Conservation (phyloP, 345 rosid species). For the Populus euphratica region DNA sequence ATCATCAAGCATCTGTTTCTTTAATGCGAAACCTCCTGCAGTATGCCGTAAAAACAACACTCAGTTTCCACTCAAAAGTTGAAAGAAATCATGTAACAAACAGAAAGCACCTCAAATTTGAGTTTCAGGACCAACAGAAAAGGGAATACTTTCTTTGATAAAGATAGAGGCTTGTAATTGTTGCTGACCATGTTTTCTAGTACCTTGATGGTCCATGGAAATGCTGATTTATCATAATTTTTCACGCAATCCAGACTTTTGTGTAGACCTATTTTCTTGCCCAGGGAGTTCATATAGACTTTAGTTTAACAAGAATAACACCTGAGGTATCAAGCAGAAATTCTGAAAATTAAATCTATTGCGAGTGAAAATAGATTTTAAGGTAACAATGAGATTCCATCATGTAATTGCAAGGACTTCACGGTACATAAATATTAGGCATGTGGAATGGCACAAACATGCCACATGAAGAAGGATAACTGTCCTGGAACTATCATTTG, state of each 20-base stretch:
- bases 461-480: background rate
- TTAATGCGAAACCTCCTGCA: constrained; percentile 77
- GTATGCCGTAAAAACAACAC: background rate
- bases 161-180: background rate
- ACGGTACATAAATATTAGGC: background rate
- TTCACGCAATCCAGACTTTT: background rate
- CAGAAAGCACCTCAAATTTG: background rate
- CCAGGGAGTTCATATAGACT: background rate
- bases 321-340: background rate
- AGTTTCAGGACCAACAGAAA: background rate
- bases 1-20: constrained; percentile 90
- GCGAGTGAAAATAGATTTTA: background rate
- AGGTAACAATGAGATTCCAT: background rate
- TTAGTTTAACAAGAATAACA: background rate
- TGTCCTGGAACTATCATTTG: background rate
- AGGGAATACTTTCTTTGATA: background rate
- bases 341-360: background rate
- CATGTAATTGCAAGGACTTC: background rate
- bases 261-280: background rate
- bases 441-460: background rate
- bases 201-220: background rate
- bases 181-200: background rate
- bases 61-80: background rate
- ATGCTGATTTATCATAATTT: background rate
- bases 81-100: background rate